A percentile compares a stretch with the other conserved stretches of the same genome.
Evolutionary conservation across 495 filamentous ascomycete genomes (phyloP).

Genomic region (Penicillium lividum): DNA sequence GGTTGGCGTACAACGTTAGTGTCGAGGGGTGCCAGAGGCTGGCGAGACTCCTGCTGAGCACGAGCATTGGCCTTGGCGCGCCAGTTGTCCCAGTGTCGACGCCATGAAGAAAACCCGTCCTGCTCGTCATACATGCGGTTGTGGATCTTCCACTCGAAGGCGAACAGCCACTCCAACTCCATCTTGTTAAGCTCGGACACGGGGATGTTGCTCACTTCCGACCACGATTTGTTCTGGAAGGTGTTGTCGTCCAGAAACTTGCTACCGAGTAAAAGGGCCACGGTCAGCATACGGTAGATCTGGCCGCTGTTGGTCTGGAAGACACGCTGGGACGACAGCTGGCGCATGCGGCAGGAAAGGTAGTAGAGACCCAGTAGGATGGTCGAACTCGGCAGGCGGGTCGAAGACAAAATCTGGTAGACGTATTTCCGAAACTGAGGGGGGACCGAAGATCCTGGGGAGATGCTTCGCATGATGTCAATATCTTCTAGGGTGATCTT

Average conservation of each 20-base stretch:
- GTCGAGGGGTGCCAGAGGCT: conserved; percentile 69
- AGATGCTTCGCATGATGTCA: conserved; percentile 76
- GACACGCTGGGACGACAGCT: conserved; percentile 60
- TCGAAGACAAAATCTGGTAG: conserved; percentile 89
- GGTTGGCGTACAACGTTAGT: conserved; percentile 52
- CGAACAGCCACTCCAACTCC: conserved; percentile 88
- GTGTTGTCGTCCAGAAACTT: conserved; percentile 99
- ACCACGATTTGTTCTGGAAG: conserved; percentile 98
- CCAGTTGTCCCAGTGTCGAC: conserved; percentile 82
- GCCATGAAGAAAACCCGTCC: conserved; percentile 78
- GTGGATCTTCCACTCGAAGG: conserved; percentile 85
- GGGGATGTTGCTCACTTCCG: conserved; percentile 91
- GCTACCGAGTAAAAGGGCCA: conserved; percentile 85
- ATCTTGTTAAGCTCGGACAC: conserved; percentile 85
- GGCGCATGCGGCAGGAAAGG: conserved; percentile 76
- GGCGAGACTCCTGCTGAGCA: conserved; percentile 48
- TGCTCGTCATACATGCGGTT: conserved; percentile 79
- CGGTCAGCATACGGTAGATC: conserved; percentile 89
- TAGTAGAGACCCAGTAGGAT: conserved; percentile 93
- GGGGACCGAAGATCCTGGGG: conserved; percentile 64
- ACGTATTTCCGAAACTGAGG: conserved; percentile 93
- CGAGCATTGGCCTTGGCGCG: conserved; percentile 60
- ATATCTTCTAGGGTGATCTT: conserved; percentile 66
- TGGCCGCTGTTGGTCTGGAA: conserved; percentile 66
- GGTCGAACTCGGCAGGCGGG: conserved; percentile 90